Evolutionary conservation across 2,329 filamentous ascomycete species (phyloP).

Genomic region (Phyllosticta citribraziliensis): DNA sequence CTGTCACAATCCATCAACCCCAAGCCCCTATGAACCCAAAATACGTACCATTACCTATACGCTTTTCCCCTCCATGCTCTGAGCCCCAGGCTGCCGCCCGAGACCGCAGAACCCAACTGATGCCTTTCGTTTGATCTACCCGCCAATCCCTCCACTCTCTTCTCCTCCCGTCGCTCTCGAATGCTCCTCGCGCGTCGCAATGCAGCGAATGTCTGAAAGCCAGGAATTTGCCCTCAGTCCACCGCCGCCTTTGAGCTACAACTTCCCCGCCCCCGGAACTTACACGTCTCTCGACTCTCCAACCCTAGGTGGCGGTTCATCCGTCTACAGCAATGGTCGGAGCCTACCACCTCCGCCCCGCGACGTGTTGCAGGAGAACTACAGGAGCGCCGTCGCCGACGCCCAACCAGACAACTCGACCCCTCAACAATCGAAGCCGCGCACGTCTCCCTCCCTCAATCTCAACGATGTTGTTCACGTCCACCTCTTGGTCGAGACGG

Average conservation of each 20-base stretch:
- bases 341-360: constrained; percentile 25
- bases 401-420: constrained; percentile 17
- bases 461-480: constrained; percentile 59
- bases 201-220: constrained; percentile 15
- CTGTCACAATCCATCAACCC: background rate
- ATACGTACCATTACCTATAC: background rate
- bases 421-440: constrained; percentile 20
- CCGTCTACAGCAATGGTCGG: constrained; percentile 14
- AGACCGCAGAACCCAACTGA: background rate
- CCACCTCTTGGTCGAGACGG: constrained; percentile 88
- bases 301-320: background rate
- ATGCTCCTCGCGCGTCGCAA: constrained; percentile 11
- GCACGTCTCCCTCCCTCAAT: constrained; percentile 22
- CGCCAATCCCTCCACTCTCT: background rate
- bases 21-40: background rate
- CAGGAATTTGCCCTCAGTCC: constrained; percentile 1
- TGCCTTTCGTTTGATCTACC: background rate
- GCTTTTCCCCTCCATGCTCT: background rate
- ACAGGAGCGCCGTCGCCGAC: constrained; percentile 19
- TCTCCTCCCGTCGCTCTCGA: background rate
- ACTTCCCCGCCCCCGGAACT: constrained; percentile 26
- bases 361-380: constrained; percentile 26
- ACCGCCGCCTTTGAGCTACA: constrained; percentile 4
- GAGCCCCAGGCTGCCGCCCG: background rate
- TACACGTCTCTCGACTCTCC: constrained; percentile 23